Evolutionary conservation across 345 rosid species (phyloP).

Genomic region (Hypericum perforatum): DNA sequence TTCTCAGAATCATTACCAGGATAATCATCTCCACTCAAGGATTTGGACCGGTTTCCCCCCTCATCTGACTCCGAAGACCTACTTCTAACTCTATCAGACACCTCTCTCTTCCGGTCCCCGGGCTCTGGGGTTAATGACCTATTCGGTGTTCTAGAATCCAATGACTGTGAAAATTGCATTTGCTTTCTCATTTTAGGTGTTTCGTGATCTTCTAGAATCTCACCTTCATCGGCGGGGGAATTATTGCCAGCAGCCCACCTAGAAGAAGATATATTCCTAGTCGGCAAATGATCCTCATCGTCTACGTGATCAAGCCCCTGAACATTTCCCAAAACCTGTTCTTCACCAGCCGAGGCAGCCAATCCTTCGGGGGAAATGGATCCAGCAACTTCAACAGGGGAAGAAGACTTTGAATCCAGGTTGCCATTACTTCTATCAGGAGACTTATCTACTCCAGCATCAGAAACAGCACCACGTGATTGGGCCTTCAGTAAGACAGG

Average conservation of each 20-base stretch:
- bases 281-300: constrained; percentile 70
- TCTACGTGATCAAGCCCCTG: constrained; percentile 38
- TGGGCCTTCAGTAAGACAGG: constrained; percentile 41
- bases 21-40: constrained; percentile 46
- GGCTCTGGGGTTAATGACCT: constrained; percentile 57
- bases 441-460: constrained; percentile 29
- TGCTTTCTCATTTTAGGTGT: constrained; percentile 55
- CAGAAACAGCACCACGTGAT: constrained; percentile 33
- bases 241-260: constrained; percentile 88
- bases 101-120: constrained; percentile 46
- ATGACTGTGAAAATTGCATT: constrained; percentile 26
- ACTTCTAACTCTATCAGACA: constrained; percentile 38
- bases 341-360: constrained; percentile 29
- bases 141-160: constrained; percentile 27
- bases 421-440: constrained; percentile 26
- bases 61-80: constrained; percentile 68
- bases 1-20: constrained; percentile 39
- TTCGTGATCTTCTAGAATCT: constrained; percentile 60
- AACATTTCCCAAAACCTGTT: constrained; percentile 25
- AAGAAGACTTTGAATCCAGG: constrained; percentile 20
- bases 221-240: constrained; percentile 90
- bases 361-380: constrained; percentile 29
- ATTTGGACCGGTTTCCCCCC: constrained; percentile 29
- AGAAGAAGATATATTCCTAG: constrained; percentile 80
- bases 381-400: constrained; percentile 24